Conservation (phyloP, 73 alveolate genomes). For the Paramecium pentaurelia region DNA sequence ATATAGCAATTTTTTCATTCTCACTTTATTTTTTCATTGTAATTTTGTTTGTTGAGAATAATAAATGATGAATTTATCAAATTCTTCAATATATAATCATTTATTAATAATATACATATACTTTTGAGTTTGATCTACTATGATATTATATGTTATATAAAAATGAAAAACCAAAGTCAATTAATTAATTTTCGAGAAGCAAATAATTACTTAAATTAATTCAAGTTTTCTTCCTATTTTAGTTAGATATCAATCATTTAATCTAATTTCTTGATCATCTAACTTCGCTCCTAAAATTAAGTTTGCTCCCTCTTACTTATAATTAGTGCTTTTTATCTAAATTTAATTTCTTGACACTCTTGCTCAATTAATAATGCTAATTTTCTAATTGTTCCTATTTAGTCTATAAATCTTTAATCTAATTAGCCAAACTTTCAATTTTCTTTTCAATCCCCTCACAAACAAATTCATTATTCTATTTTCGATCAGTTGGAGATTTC, state of each 20-base stretch:
- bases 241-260: constrained; percentile 1
- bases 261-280: constrained; percentile 12
- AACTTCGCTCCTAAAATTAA: constrained; percentile 7
- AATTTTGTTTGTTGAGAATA: not conserved
- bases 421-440: not conserved
- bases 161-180: not conserved
- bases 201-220: constrained; percentile 16
- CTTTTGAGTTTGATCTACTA: not conserved
- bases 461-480: not conserved
- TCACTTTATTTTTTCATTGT: constrained; percentile 30
- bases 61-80: not conserved
- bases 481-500: not conserved
- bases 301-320: not conserved
- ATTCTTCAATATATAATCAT: not conserved
- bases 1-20: constrained; percentile 25
- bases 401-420: not conserved
- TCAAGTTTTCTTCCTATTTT: not conserved
- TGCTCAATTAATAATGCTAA: not conserved
- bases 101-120: not conserved
- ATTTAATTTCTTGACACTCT: not conserved
- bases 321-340: not conserved
- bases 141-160: not conserved
- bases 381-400: not conserved
- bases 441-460: not conserved
- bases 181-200: constrained; percentile 17